phyloP scores from a whole-genome alignment of 2,329 filamentous ascomycete genomes.

The Teratosphaeria viscida region DNA sequence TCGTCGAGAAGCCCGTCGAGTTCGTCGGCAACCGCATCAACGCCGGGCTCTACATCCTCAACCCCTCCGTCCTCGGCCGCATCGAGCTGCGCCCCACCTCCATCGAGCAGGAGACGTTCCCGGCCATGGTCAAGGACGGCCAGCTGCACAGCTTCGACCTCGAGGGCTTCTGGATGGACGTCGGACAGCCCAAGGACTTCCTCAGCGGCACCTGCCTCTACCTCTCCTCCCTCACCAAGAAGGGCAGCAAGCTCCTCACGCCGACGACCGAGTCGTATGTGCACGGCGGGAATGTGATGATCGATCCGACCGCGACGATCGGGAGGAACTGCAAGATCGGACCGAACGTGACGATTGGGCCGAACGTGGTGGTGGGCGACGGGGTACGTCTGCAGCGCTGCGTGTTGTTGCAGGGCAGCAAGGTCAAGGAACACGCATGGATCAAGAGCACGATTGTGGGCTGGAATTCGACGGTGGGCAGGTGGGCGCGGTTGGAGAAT shows the following conservation, averaged over 20 bases:
- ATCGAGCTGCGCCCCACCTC: constrained; percentile 95
- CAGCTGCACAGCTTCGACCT: constrained; percentile 92
- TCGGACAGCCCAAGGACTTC: constrained; percentile 98
- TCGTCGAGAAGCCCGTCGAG: constrained; percentile 98
- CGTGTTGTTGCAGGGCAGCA: constrained; percentile 77
- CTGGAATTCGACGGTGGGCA: constrained; percentile 93
- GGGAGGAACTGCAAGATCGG: constrained; percentile 98
- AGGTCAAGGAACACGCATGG: constrained; percentile 98
- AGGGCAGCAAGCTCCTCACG: constrained; percentile 72
- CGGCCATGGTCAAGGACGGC: constrained; percentile 78
- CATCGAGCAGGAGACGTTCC: constrained; percentile 98
- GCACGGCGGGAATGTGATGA: constrained; percentile 88
- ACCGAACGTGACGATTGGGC: constrained; percentile 92
- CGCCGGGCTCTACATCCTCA: constrained; percentile 95
- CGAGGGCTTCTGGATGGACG: constrained; percentile 98
- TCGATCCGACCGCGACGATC: constrained; percentile 89
- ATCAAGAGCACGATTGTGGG: constrained; percentile 97
- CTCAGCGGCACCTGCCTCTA: constrained; percentile 92
- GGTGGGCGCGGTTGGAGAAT: constrained; percentile 94
- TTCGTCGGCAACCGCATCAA: constrained; percentile 99
- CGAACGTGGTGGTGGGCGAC: constrained; percentile 83
- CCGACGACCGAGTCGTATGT: constrained; percentile 64
- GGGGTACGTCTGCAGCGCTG: constrained; percentile 90
- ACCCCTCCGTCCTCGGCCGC: constrained; percentile 77
- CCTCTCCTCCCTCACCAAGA: constrained; percentile 85